These are phyloP conservation scores for Colletotrichum scovillei DNA, from an alignment of 2,329 filamentous ascomycete genomes.

Conservation along the genomic window DNA sequence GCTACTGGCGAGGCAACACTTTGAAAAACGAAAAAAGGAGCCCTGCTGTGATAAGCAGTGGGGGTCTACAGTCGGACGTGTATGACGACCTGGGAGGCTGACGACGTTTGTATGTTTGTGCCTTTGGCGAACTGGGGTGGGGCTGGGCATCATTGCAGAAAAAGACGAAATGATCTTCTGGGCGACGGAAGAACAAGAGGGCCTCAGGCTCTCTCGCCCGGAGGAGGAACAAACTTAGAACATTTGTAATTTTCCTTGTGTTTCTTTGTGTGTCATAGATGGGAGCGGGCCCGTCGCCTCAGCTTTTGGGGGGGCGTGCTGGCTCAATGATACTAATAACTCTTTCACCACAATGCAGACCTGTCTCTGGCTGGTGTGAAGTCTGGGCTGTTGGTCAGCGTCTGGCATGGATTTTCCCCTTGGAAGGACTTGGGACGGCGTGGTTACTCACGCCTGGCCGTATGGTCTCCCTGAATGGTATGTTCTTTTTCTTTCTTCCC, in stretches of 20 bases:
- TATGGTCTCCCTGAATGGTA: not conserved
- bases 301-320: not conserved
- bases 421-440: not conserved
- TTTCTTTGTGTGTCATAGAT: conserved; percentile 34
- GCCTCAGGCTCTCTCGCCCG: conserved; percentile 11
- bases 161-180: conserved; percentile 27
- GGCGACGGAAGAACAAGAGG: not conserved
- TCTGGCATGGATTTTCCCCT: not conserved
- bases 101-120: conserved; percentile 37
- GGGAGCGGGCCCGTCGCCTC: conserved; percentile 16
- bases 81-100: conserved; percentile 37
- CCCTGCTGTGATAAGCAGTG: conserved; percentile 22
- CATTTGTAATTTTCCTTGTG: conserved; percentile 34
- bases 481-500: not conserved
- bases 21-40: conserved; percentile 24
- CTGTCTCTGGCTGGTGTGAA: conserved; percentile 2
- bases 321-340: conserved; percentile 33
- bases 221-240: conserved; percentile 28
- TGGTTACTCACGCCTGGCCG: not conserved
- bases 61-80: conserved; percentile 34
- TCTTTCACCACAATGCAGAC: conserved; percentile 15
- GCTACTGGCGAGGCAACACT: conserved; percentile 21
- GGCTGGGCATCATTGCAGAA: conserved; percentile 34
- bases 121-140: conserved; percentile 34
- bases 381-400: not conserved